Percentiles rank a stretch among this genome's conserved stretches.
Evolutionary conservation across 352 stramenopile genomes (phyloP).

Genomic region (Blastocystis sp.): DNA sequence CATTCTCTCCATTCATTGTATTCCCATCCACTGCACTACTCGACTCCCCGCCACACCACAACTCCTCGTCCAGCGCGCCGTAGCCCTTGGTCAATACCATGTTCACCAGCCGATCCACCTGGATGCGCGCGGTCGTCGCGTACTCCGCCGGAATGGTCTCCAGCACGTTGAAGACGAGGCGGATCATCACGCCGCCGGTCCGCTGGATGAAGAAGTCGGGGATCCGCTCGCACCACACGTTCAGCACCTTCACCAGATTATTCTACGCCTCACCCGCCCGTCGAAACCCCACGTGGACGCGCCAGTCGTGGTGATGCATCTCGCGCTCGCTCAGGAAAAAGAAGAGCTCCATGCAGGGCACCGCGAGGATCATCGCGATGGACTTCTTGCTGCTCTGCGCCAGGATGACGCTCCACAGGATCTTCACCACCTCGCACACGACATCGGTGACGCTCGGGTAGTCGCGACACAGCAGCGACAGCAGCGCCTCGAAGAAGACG

Average conservation of each 20-base stretch:
- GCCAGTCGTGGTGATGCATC: background rate
- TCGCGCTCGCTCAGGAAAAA: background rate
- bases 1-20: too few species aligned
- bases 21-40: too few species aligned
- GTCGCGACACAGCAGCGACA: background rate
- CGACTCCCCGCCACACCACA: too few species aligned
- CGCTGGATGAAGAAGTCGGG: background rate
- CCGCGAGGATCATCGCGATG: background rate
- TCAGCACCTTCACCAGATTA: background rate
- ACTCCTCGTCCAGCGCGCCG: background rate
- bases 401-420: background rate
- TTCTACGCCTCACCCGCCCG: background rate
- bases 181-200: background rate
- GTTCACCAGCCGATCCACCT: background rate
- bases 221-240: background rate
- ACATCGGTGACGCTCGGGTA: background rate
- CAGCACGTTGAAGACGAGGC: conserved; percentile 7
- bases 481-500: background rate
- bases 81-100: background rate
- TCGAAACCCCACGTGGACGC: background rate
- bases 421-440: background rate
- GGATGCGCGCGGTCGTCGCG: background rate
- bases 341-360: conserved; percentile 1
- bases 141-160: background rate
- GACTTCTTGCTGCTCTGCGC: background rate